A percentile compares a stretch with the other conserved stretches of the same genome.
These are phyloP conservation scores for Misopates orontium DNA, from an alignment of 257 asterid species.

Conservation along the genomic window DNA sequence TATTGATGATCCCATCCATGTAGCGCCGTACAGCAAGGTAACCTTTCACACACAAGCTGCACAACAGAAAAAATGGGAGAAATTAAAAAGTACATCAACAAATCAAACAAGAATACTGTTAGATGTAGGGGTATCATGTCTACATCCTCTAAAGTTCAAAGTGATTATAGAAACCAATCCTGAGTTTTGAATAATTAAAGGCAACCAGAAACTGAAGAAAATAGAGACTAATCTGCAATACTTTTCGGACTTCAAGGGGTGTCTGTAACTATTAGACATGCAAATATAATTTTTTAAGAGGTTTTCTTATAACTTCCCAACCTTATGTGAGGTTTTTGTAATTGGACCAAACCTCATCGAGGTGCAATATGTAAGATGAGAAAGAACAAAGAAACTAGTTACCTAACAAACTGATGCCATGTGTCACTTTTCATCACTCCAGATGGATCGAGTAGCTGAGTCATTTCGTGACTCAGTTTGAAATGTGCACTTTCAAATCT, in stretches of 20 bases:
- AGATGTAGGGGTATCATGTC: not conserved
- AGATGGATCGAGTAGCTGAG: conserved; percentile 94
- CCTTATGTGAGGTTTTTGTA: not conserved
- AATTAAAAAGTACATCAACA: conserved; percentile 16
- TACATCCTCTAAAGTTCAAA: no score
- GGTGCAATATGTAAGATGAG: no score
- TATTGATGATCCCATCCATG: conserved; percentile 88
- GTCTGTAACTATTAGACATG: not conserved
- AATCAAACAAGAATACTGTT: not conserved
- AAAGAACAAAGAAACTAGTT: not conserved
- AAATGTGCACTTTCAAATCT: conserved; percentile 98
- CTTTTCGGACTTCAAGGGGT: no score
- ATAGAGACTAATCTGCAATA: no score
- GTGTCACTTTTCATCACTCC: conserved; percentile 97
- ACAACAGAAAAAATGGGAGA: conserved; percentile 12
- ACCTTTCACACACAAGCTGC: conserved; percentile 96
- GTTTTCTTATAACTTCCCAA: no score
- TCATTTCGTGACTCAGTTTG: conserved; percentile 98
- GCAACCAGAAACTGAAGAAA: no score
- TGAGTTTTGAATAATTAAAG: no score
- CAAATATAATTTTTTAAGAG: not conserved
- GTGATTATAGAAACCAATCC: no score
- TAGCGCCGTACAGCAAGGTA: conserved; percentile 94
- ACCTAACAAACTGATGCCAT: conserved; percentile 90
- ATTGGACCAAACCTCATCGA: not conserved